Evolutionary conservation across 306 rosid species (phyloP).

Genomic region (Fagus sylvatica): DNA sequence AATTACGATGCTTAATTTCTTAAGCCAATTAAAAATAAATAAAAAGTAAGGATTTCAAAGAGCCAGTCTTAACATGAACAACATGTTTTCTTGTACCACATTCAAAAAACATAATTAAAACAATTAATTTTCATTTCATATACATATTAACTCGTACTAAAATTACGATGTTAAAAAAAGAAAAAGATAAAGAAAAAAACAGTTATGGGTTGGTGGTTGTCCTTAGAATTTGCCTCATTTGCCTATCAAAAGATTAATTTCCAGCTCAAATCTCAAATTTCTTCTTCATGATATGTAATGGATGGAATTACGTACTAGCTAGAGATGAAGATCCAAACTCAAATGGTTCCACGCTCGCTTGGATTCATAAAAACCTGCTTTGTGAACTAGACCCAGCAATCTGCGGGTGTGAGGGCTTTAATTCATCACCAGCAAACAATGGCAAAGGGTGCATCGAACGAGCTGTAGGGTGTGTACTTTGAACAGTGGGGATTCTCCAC

Average conservation of each 20-base stretch:
- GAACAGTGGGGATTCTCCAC: constrained; percentile 65
- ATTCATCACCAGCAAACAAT: constrained; percentile 53
- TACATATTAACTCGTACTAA: neutral
- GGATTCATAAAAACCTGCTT: constrained; percentile 51
- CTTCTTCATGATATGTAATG: neutral
- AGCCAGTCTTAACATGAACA: neutral
- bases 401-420: constrained; percentile 35
- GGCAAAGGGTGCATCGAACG: constrained; percentile 52
- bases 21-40: neutral
- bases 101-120: neutral
- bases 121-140: neutral
- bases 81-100: neutral
- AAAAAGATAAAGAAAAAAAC: neutral
- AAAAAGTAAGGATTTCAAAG: neutral
- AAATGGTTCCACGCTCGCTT: constrained; percentile 64
- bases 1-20: neutral
- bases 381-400: constrained; percentile 40
- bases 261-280: constrained; percentile 17
- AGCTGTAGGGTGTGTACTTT: constrained; percentile 46
- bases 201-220: neutral
- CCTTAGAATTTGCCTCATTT: neutral
- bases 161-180: neutral
- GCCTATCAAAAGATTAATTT: constrained; percentile 6
- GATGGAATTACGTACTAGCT: constrained; percentile 11
- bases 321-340: constrained; percentile 95